Base-by-base conservation (phyloP, 257 asterid species). In the Thymus quinquecostatus region DNA sequence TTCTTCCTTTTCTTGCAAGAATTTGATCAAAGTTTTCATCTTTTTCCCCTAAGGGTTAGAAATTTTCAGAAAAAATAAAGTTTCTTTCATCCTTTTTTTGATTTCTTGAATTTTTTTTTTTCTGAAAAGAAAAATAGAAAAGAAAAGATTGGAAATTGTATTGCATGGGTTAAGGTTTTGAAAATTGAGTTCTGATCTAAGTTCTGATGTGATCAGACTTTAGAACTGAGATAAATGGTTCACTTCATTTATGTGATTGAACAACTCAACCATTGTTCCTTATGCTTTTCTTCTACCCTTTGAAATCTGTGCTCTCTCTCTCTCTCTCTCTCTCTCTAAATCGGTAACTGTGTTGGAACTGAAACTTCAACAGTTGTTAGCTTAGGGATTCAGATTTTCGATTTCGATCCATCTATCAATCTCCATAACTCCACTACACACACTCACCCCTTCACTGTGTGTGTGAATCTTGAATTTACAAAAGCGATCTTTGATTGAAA, bases 191-290 rank as follows among this genome's bases (percentile, higher is more conserved):
- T 34, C 71, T 68, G 66, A 74, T 68, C 75, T 78, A 85, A 60
- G 78, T 69, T 51, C 67, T 80, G 84, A 72, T 76, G 59, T 73
- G 70, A 77, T 71, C 79, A 82, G 78, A 71, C 74, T 78, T 70
- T 78, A 55, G 10, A 63, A 72, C 74, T 75, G 71, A 55, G 71
- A 51, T 75, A 60, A 68, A 51, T 75, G 50, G 77, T 74, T 61
- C 78, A 70, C 69, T 81, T 83, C 84, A 84, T 87, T 81, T 79
- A 78, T 85, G 87, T 82, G 94, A 88, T 84, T 75, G 88, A 88
- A 90, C 93, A 69, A 86, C 83, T 75, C 87, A 74, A 74, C 70
- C 91, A 83, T 75, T 87, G 89, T 91, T 91, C 91, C 87, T 85
- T 85, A 41, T 88, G 90, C 85, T 79, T 78, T 80, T 44, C 51